phyloP scores from a whole-genome alignment of 1,139 yeast species.

The Yamadazyma triangularis region DNA sequence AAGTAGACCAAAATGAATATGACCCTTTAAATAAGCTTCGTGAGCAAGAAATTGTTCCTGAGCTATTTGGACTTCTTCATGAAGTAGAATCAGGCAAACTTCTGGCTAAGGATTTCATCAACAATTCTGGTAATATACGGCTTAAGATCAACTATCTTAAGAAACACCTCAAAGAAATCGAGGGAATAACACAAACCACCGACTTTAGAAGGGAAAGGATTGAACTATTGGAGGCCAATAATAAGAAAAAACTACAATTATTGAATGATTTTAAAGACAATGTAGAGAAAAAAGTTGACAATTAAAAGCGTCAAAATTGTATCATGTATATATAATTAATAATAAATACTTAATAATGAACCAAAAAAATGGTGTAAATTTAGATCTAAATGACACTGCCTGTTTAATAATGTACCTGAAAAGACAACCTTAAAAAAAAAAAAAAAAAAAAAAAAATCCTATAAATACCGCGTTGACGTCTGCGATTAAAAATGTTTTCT shows the following conservation, averaged over 20 bases:
- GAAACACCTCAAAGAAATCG: conserved; percentile 30
- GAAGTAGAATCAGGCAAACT: conserved; percentile 31
- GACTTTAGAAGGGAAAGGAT: conserved; percentile 24
- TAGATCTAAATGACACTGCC: no score
- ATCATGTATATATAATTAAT: no score
- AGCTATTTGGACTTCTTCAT: conserved; percentile 32
- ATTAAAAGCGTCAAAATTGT: no score
- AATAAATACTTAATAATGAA: no score
- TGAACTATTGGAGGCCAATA: conserved; percentile 20
- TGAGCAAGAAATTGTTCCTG: conserved; percentile 34
- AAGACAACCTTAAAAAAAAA: no score
- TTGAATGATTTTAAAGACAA: conserved; percentile 16
- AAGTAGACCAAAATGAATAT: conserved; percentile 13
- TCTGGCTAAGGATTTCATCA: conserved; percentile 43
- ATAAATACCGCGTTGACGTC: not conserved
- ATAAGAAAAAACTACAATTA: conserved; percentile 22
- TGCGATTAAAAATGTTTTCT: no score
- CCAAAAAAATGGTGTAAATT: no score
- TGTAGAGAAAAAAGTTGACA: no score
- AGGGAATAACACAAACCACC: conserved; percentile 38
- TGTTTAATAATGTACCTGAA: no score
- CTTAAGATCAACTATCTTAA: conserved; percentile 31
- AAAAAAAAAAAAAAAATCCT: no score
- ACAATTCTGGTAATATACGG: conserved; percentile 39
- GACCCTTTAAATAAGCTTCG: conserved; percentile 23